phyloP scores from a whole-genome alignment of 1,284 basidiomycete species.

The Sporisorium iseilematis-ciliati region DNA sequence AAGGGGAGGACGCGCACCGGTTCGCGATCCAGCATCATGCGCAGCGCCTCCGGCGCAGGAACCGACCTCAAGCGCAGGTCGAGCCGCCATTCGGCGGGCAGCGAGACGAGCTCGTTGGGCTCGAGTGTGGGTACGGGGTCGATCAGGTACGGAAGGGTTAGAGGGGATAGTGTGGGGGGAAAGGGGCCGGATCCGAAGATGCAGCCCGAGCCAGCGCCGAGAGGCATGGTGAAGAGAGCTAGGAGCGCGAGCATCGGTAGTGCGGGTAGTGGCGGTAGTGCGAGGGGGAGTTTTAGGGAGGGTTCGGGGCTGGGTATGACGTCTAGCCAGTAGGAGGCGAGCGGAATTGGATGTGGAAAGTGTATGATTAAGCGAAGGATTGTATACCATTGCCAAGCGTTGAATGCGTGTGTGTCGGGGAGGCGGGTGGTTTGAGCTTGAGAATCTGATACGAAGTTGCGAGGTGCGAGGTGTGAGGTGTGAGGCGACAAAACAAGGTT shows the following conservation, averaged over 20 bases:
- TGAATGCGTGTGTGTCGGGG: too few species aligned
- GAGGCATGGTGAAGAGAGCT: slow-evolving; percentile 45
- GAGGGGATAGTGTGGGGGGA: slow-evolving; percentile 3
- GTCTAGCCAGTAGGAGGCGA: slow-evolving; percentile 1
- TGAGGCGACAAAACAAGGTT: too few species aligned
- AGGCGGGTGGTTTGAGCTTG: too few species aligned
- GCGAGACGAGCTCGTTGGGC: slow-evolving; percentile 11
- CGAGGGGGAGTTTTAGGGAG: slow-evolving; percentile 22
- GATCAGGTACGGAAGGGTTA: not conserved
- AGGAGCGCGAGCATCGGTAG: slow-evolving; percentile 48
- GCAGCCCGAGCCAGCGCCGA: slow-evolving; percentile 53
- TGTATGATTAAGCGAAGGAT: not conserved
- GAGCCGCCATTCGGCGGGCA: slow-evolving; percentile 6
- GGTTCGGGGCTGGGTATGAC: slow-evolving; percentile 26
- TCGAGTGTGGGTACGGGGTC: slow-evolving; percentile 7
- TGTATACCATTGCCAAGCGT: too few species aligned
- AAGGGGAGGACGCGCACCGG: slow-evolving; percentile 20
- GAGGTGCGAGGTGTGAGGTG: too few species aligned
- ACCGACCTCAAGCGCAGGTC: slow-evolving; percentile 11
- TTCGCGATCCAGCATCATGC: slow-evolving; percentile 37
- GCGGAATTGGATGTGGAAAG: too few species aligned
- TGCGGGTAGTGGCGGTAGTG: slow-evolving; percentile 20
- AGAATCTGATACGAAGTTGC: too few species aligned
- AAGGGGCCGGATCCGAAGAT: slow-evolving; percentile 24
- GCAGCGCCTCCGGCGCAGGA: slow-evolving; percentile 21